Evolutionary conservation across 345 rosid genomes (phyloP), one percentile per base, ranked within the genome.

Genomic region (Sapria himalayana): DNA sequence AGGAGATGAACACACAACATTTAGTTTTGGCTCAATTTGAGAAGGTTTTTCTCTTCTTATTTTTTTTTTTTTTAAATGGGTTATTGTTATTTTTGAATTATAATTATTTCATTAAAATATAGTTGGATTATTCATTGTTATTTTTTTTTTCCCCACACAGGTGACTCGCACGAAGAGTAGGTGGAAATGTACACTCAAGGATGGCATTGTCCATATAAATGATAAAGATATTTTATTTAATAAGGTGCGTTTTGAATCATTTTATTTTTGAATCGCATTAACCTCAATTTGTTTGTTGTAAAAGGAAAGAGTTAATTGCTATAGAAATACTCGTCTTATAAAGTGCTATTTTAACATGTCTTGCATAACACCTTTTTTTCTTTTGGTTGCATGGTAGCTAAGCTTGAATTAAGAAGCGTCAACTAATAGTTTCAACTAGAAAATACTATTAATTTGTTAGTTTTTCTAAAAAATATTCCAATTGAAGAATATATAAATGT

Each of bases 161-260:
- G 98, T 89, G 51, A 76, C 85, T 43, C 94, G 98, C 18, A 74
- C 94, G 29, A 89, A 89, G 70, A 89, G 85, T 82, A 61, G 45
- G 57, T 89, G 98, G 98, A 89, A 89, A 55, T 89, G 98, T 61
- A 66, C 59, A 6, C 70, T 89, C 64, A 89, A 89, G 72, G 94
- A 89, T 40, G 98, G 94, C 45, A 82, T 89, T 53, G 79, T 89
- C 94, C 98, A 76, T 53, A 82, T 82, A 64, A 82, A 82, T 67
- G 70, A 86, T 22, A 76, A 78, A 55, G 98, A 89, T 64, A 63
- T 82, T 66, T 85, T 89, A 60, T 89, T 89, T 57, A 89, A 82
- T 50, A 81, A 78, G 85, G 98, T 86, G 20, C 39, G 43, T 14
- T 31, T 10, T 39, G 16, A 7, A 14, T 25, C 7, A 2, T n/a